Conservation (phyloP, 805 yeast genomes). For the Metschnikowia borealis region DNA sequence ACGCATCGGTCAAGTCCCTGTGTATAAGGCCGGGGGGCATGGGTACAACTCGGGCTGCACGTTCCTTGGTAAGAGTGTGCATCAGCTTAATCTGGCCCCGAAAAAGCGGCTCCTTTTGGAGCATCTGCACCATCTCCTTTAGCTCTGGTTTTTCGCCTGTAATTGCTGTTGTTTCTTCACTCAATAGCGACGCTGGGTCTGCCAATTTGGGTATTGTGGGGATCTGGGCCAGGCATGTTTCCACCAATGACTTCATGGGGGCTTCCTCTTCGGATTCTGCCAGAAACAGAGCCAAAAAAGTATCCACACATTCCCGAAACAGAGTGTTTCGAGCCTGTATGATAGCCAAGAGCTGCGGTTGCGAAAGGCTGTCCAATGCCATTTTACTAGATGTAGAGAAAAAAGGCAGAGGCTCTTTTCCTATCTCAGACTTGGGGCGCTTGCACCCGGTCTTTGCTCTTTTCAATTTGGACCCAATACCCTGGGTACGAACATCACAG, state of each 20-base stretch:
- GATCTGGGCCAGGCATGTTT: slow-evolving; percentile 30
- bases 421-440: slow-evolving; percentile 1
- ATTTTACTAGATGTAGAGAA: slow-evolving; percentile 39
- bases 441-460: slow-evolving; percentile 7
- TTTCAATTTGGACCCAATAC: slow-evolving; percentile 33
- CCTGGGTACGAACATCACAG: slow-evolving; percentile 60
- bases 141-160: slow-evolving; percentile 11
- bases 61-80: slow-evolving; percentile 43
- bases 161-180: background rate
- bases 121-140: slow-evolving; percentile 44
- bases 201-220: slow-evolving; percentile 49
- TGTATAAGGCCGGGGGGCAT: slow-evolving; percentile 43
- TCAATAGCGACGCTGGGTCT: slow-evolving; percentile 55
- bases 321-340: slow-evolving; percentile 54
- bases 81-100: slow-evolving; percentile 57
- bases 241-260: slow-evolving; percentile 40
- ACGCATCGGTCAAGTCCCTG: slow-evolving; percentile 45
- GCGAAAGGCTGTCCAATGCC: slow-evolving; percentile 47
- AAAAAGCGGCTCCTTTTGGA: slow-evolving; percentile 50
- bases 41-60: slow-evolving; percentile 43
- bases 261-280: slow-evolving; percentile 26
- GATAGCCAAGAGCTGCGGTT: slow-evolving; percentile 56
- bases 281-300: slow-evolving; percentile 13
- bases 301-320: slow-evolving; percentile 32
- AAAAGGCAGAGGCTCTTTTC: slow-evolving; percentile 12